Base-by-base conservation (phyloP, 164 flowering plant species). In the Echeveria elegans region DNA sequence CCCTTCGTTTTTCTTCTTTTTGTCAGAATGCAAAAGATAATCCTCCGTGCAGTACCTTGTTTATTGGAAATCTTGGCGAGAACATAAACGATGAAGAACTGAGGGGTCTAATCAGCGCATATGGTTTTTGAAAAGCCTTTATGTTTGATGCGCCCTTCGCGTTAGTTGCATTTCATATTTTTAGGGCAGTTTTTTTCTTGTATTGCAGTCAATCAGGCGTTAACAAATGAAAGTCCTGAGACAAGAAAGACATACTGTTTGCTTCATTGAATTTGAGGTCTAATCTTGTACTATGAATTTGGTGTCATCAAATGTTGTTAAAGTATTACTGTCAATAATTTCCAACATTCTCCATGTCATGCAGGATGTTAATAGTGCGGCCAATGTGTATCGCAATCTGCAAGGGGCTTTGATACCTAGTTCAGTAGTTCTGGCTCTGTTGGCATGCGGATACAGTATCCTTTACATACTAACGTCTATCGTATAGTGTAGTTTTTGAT, bases 401-500 rank as follows among this genome's bases (percentile, higher is more conserved):
- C 99, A 95, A 76, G 99, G 99, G 60, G 94, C 92, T 73, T 92
- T 95, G 66, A 82, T 95, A 65, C 95, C 97, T 43, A 95, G 99
- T n/a, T n/a, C n/a, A n/a, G n/a, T n/a, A n/a, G n/a, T 73, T 90
- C 99, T 72, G 99, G 97, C 68, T 86, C 96, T 69, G 87, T 90
- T 78, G 99, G 99, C 77, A 90, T 95, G 96, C 88, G 99, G 29
- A 95, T 95, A 75, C 99, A 95, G 86, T 95, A 95, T 95, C 99
- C 99, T 95, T 85, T 11, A 2, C 56, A 12, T 62, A 29, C 67
- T 6, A 11, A 66, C 4, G 66, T 45, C n/a, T 28, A 23, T 14
- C 6, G 6, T n/a, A n/a, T n/a, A n/a, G n/a, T n/a, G 28, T 4
- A 1, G 3, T 11, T 52, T 19, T n/a, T n/a, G 37, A 7, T 34